phyloP scores from a whole-genome alignment of 1,139 yeast species.

The Yarrowia galli region DNA sequence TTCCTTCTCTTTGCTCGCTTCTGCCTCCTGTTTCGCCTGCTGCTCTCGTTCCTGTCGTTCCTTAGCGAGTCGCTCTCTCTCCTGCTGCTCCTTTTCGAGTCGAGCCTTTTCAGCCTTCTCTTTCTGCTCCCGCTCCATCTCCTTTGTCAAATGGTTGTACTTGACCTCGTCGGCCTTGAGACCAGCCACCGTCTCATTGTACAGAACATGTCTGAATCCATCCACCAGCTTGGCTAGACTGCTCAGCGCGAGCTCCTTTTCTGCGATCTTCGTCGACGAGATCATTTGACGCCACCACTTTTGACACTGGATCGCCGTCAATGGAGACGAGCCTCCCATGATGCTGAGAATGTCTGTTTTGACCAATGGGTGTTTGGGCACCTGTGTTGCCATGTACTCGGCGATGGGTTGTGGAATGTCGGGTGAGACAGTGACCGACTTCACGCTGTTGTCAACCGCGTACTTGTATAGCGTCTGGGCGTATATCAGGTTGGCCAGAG shows the following conservation, averaged over 20 bases:
- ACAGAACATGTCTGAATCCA: constrained; percentile 10
- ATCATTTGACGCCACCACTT: constrained; percentile 30
- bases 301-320: constrained; percentile 43
- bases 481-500: constrained; percentile 48
- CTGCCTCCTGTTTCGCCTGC: background rate
- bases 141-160: background rate
- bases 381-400: constrained; percentile 17
- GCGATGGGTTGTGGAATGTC: constrained; percentile 18
- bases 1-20: background rate
- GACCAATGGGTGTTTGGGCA: constrained; percentile 18
- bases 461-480: constrained; percentile 49
- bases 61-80: constrained; percentile 5
- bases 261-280: constrained; percentile 41
- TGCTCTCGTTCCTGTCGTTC: background rate
- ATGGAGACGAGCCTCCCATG: constrained; percentile 47
- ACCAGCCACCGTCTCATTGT: constrained; percentile 23
- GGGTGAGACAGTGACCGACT: constrained; percentile 2
- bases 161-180: constrained; percentile 22
- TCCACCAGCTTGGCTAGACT: constrained; percentile 19
- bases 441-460: constrained; percentile 44
- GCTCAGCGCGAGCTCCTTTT: constrained; percentile 40
- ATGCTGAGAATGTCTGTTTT: constrained; percentile 43
- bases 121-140: constrained; percentile 39
- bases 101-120: background rate
- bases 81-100: background rate